Percentiles rank a stretch among this genome's conserved stretches.
Evolutionary conservation across 345 rosid species (phyloP).

Genomic region (Anacardium occidentale): DNA sequence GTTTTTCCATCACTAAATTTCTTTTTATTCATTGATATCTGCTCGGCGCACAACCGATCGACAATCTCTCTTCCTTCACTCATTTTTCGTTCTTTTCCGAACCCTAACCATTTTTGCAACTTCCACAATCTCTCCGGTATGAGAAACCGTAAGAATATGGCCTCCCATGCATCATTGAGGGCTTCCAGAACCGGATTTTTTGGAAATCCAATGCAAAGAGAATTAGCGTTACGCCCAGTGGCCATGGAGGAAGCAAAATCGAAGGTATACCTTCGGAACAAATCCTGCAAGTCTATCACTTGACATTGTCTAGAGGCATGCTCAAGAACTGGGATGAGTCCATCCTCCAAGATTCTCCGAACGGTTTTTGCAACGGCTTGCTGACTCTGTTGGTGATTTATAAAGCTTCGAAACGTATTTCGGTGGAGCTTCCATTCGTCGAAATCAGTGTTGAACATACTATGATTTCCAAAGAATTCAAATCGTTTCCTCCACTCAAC

Average conservation of each 20-base stretch:
- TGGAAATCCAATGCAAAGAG: neutral
- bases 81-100: slow-evolving; percentile 26
- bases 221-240: slow-evolving; percentile 11
- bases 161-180: slow-evolving; percentile 10
- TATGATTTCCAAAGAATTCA: slow-evolving; percentile 23
- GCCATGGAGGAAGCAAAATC: neutral
- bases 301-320: neutral
- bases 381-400: neutral
- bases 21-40: slow-evolving; percentile 14
- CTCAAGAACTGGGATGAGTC: slow-evolving; percentile 16
- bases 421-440: slow-evolving; percentile 26
- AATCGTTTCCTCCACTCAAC: slow-evolving; percentile 13
- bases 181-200: slow-evolving; percentile 12
- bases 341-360: neutral
- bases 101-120: slow-evolving; percentile 21
- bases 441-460: slow-evolving; percentile 14
- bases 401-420: neutral
- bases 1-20: neutral
- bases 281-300: slow-evolving; percentile 24
- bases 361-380: neutral
- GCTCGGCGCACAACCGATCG: neutral
- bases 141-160: neutral
- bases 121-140: slow-evolving; percentile 21
- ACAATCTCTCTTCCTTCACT: slow-evolving; percentile 5
- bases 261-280: slow-evolving; percentile 11